Conservation (phyloP, 257 asterid species). For the Gynochthodes officinalis region DNA sequence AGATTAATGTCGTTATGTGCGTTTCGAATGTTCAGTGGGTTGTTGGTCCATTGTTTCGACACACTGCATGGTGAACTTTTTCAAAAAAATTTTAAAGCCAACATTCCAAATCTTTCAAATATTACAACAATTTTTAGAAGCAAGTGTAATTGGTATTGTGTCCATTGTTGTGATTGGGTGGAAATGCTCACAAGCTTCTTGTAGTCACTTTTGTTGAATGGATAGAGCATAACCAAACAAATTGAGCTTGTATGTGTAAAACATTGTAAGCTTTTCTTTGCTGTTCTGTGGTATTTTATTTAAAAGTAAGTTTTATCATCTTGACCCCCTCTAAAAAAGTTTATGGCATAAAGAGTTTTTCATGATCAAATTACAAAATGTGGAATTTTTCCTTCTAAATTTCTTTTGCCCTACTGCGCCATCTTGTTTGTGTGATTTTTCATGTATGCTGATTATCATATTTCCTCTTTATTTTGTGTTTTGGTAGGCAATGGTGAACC, state of each 20-base stretch:
- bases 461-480: conserved; percentile 16
- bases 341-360: background rate
- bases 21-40: background rate
- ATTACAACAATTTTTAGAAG: background rate
- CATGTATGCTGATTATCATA: background rate
- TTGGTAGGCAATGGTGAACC: conserved; percentile 73
- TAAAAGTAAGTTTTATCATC: background rate
- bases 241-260: background rate
- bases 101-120: background rate
- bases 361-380: background rate
- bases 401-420: background rate
- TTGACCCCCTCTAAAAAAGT: background rate
- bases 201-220: background rate
- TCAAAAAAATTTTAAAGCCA: background rate
- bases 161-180: background rate
- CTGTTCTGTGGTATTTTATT: background rate
- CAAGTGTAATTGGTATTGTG: background rate
- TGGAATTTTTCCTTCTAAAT: background rate
- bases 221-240: background rate
- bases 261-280: background rate
- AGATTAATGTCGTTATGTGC: background rate
- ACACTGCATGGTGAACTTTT: no score
- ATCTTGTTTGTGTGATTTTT: conserved; percentile 19
- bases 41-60: background rate
- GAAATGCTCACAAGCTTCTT: background rate